These are phyloP conservation scores for Raffaelea albimanens DNA, from an alignment of 2,329 filamentous ascomycete genomes.

Conservation along the genomic window DNA sequence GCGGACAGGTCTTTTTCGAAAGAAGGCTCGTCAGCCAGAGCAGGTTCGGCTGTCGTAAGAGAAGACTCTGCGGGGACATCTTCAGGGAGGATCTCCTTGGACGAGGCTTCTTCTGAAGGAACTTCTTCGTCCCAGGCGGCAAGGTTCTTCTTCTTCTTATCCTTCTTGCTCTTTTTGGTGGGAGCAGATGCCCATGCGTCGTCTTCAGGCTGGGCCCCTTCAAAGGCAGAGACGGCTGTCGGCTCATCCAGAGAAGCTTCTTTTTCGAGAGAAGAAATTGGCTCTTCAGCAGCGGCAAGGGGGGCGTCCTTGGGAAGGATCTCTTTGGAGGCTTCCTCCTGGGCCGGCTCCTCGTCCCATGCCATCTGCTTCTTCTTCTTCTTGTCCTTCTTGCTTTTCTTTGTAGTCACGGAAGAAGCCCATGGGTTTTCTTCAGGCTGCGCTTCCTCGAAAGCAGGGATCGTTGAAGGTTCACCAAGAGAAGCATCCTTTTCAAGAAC, in stretches of 20 bases:
- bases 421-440: not conserved
- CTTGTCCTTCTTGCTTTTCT: not conserved
- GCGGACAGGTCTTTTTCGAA: no score
- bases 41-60: no score
- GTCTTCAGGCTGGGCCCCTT: not conserved
- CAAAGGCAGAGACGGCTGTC: no score
- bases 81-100: not conserved
- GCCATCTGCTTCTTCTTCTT: not conserved
- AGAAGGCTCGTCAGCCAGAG: no score
- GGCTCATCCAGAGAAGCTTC: no score
- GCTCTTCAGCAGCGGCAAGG: no score
- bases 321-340: no score
- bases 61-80: not conserved
- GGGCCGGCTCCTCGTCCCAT: conserved; percentile 6
- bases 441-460: no score
- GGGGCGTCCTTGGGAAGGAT: no score
- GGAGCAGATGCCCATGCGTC: not conserved
- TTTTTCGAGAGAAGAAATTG: no score
- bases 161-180: not conserved
- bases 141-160: not conserved
- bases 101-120: not conserved
- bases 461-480: no score
- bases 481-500: no score
- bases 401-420: not conserved
- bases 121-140: not conserved